phyloP scores from a whole-genome alignment of 768 basidiomycete genomes.

The Clitopilus passeckerianus region DNA sequence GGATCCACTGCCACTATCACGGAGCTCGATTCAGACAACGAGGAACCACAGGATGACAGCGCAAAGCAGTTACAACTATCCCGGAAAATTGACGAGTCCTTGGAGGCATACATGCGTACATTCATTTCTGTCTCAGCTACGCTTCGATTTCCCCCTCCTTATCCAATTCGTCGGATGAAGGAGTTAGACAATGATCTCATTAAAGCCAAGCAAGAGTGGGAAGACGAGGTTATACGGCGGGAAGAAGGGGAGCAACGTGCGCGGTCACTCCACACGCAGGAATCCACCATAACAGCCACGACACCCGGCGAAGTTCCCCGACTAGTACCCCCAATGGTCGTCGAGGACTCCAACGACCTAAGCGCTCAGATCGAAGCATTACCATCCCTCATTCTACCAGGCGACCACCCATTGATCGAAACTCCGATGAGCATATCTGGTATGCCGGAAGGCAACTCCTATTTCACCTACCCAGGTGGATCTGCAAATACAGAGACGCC shows the following conservation, averaged over 20 bases:
- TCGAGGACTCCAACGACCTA: constrained; percentile 41
- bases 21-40: constrained; percentile 29
- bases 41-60: constrained; percentile 63
- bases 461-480: constrained; percentile 20
- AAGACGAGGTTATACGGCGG: constrained; percentile 77
- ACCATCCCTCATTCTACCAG: constrained; percentile 25
- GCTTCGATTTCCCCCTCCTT: constrained; percentile 87
- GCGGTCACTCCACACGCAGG: constrained; percentile 35
- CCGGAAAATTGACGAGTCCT: constrained; percentile 70
- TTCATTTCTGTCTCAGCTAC: constrained; percentile 95
- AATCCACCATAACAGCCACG: constrained; percentile 32
- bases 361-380: constrained; percentile 65
- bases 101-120: constrained; percentile 80
- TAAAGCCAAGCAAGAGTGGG: constrained; percentile 70
- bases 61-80: constrained; percentile 67
- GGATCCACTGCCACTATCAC: constrained; percentile 14
- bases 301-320: constrained; percentile 20
- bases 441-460: constrained; percentile 25
- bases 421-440: constrained; percentile 19
- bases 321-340: constrained; percentile 6
- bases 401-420: constrained; percentile 28
- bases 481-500: constrained; percentile 13
- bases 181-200: constrained; percentile 78
- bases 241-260: constrained; percentile 51
- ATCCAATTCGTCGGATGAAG: constrained; percentile 83